Conservation (phyloP, 1,139 yeast species). For the Protomyces pachydermus region DNA sequence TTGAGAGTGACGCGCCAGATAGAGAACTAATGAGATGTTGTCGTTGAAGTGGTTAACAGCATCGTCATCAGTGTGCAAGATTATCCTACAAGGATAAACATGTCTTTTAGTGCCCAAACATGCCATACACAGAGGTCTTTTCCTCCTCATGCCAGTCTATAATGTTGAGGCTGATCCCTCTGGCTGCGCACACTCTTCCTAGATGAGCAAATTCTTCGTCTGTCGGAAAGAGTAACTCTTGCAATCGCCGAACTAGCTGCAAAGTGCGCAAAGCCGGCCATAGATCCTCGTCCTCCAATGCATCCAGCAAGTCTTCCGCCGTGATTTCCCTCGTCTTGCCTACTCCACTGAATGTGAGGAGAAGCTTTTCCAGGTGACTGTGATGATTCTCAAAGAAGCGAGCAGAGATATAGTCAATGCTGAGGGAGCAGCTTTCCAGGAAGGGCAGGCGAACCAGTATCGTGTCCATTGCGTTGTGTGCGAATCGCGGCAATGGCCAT, state of each 20-base stretch:
- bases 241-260: background rate
- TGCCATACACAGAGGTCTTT: background rate
- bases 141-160: background rate
- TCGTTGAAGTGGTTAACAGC: too few species aligned
- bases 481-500: constrained; percentile 21
- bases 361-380: background rate
- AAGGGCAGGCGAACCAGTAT: background rate
- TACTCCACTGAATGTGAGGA: constrained; percentile 7
- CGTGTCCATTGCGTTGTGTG: constrained; percentile 10
- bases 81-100: background rate
- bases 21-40: too few species aligned
- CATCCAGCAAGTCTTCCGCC: constrained; percentile 13
- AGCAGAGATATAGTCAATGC: constrained; percentile 17
- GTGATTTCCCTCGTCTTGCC: constrained; percentile 8
- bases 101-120: background rate
- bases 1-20: too few species aligned
- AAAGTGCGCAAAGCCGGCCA: background rate
- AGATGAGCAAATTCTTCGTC: background rate
- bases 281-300: constrained; percentile 2
- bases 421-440: background rate
- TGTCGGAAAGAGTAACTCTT: background rate
- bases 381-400: constrained; percentile 15
- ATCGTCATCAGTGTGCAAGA: background rate
- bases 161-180: background rate
- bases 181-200: background rate